Evolutionary conservation across 176 grass and related monocot species (phyloP).

Genomic region (Dactylis glomerata): DNA sequence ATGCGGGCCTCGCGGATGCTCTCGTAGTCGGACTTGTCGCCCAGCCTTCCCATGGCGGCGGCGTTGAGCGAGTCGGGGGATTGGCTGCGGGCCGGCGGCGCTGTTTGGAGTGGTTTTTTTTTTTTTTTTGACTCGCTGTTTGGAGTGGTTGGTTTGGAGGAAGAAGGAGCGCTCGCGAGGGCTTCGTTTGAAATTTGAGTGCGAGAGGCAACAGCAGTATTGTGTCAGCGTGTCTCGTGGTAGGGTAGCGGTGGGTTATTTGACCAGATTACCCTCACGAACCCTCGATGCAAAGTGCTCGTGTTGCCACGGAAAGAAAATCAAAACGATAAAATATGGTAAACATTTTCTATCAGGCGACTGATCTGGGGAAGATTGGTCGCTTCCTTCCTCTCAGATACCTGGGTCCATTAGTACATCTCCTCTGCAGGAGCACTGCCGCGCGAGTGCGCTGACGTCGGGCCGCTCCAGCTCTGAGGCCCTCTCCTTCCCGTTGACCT

Average conservation of each 20-base stretch:
- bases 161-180: neutral
- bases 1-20: conserved; percentile 71
- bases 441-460: too few relatives aligned
- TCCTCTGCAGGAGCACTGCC: too few relatives aligned
- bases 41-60: conserved; percentile 37
- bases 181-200: conserved; percentile 4
- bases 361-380: too few relatives aligned
- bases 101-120: neutral
- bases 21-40: conserved; percentile 58
- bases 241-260: neutral
- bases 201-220: neutral
- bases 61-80: neutral
- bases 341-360: too few relatives aligned
- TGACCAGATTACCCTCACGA: neutral
- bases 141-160: neutral
- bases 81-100: neutral
- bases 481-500: too few relatives aligned
- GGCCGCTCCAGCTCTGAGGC: too few relatives aligned
- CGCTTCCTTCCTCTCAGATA: too few relatives aligned
- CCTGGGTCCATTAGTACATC: too few relatives aligned
- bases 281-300: neutral
- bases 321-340: too few relatives aligned
- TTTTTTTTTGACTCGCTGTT: too few relatives aligned
- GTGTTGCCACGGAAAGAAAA: too few relatives aligned
- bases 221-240: neutral